Base-by-base conservation (phyloP, 1,284 basidiomycete species). In the Fistulinella cinereoalba region DNA sequence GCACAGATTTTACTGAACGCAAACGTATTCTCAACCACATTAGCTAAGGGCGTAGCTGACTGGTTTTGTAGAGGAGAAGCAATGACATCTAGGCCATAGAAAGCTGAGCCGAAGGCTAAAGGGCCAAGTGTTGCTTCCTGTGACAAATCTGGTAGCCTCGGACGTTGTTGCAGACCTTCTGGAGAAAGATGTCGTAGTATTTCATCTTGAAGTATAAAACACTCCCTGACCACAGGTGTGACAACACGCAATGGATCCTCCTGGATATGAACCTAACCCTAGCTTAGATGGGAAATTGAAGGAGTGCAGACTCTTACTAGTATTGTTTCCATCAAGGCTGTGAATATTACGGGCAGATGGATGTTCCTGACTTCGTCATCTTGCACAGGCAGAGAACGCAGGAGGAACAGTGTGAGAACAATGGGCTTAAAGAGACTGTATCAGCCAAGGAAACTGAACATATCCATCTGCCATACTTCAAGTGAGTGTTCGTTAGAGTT, bases 291-390 rank as follows among this genome's bases (percentile, higher is more conserved):
- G 27, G 41, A 23, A 51, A 40, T 21, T 22, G 33, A 36, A 41
- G 16, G n/a, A 41, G 22, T 48, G 23, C 45, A 46, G 31, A 15
- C 23, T 55, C 74, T 58, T 64, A 88, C 87, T 54, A 79, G 70
- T 27, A 88, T 55, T 8, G 77, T 59, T 52, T 91, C 85, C 32
- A 83, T 60, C 37, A 88, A 69, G 11, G 79, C 81, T 6, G 79
- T 71, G 51, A 91, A 85, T 13, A 88, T 72, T 28, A 91, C 67
- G 0, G 93, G 93, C 2, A 95, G 72, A 64, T 97, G 92, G 27
- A 94, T 73, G 13, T 73, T 79, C 58, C 80, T 80, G 13, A 86
- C 81, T 62, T 94, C 92, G 49, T 93, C 89, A 54, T 95, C 92
- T 58, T 90, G 88, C 8, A 72, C 60, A 9, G 80, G 75, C 58